Evolutionary conservation across 1,139 yeast genomes (phyloP), one percentile per base, ranked within the genome.

Genomic region (Saccharomyces hybrid): DNA sequence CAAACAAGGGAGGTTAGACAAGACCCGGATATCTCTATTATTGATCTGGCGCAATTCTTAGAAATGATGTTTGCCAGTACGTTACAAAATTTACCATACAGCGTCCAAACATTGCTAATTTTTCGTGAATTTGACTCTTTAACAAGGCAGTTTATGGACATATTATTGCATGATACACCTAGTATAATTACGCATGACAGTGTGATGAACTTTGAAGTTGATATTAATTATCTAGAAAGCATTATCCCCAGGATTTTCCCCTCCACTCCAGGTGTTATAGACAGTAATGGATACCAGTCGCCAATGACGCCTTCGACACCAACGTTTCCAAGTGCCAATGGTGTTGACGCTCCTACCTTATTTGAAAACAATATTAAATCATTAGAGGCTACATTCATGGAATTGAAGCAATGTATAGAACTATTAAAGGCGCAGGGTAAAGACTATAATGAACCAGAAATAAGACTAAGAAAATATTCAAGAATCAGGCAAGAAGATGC

Each of bases 91-190:
- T 76, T 93, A 47, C 97, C 98, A 0, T 79, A 78, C 52, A 80
- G 88, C 9, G 84, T 93, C 57, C 81, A 89, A 62, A 84, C 95
- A 2, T 74, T 91, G 59, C 82, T 96, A 32, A 79, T 91, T 59
- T 83, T 90, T 63, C 81, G 96, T 67, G 90, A 93, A 42, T 88
- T 88, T 69, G 98, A 91, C 72, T 85, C 86, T 60, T 79, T 93
- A 56, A 84, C 96, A 0, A 81, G 84, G 48, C 82, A 85, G 59
- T 81, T 93, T 66, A 75, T 87, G 59, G 77, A 78, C 52, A 75
- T 84, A 16, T 75, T 91, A 58, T 75, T 82, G 50, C 74, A 76
- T 50, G 82, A 82, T 2, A 73, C 80, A 2, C 66, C 69, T 5
- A 50, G 66, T 1, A 69, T 75, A 11, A 75, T 71, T 53, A 74